Conservation (phyloP, 371 early-diverging fungal species). For the Mortierella sp. region DNA sequence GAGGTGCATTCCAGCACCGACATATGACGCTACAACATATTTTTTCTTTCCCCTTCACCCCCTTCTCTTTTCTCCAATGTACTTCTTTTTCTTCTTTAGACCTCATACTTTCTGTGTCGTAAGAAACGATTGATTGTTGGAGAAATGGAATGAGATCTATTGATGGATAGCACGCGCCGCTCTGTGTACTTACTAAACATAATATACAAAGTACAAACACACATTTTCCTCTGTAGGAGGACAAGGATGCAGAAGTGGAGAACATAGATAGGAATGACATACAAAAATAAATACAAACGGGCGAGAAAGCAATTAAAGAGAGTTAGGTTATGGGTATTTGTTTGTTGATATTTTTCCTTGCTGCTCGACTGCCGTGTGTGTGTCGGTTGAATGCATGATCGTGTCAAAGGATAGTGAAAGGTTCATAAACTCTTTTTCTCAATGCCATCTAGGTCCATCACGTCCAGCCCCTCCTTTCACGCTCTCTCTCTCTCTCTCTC, state of each 20-base stretch:
- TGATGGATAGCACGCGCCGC: not conserved
- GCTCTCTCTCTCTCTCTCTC: not conserved
- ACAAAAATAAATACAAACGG: not conserved
- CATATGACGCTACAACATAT: not conserved
- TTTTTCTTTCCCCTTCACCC: not conserved
- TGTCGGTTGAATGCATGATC: not conserved
- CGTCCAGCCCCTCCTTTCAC: not conserved
- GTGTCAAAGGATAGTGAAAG: not conserved
- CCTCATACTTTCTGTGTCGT: not conserved
- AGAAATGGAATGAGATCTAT: too few species aligned
- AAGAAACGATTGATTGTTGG: too few species aligned
- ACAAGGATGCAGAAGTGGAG: not conserved
- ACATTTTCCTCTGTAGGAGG: not conserved
- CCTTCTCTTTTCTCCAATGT: not conserved
- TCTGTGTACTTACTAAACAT: not conserved
- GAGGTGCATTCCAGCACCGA: not conserved
- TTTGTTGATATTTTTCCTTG: not conserved
- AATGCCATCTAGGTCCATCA: not conserved
- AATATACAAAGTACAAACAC: not conserved
- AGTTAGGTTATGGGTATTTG: not conserved
- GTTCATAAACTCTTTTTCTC: not conserved
- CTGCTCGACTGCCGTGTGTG: not conserved
- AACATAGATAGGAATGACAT: not conserved
- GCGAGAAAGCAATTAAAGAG: not conserved
- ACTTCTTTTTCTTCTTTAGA: not conserved